These are phyloP conservation scores for Drechslerella stenobrocha DNA, from an alignment of 2,329 filamentous ascomycete genomes.

Conservation along the genomic window DNA sequence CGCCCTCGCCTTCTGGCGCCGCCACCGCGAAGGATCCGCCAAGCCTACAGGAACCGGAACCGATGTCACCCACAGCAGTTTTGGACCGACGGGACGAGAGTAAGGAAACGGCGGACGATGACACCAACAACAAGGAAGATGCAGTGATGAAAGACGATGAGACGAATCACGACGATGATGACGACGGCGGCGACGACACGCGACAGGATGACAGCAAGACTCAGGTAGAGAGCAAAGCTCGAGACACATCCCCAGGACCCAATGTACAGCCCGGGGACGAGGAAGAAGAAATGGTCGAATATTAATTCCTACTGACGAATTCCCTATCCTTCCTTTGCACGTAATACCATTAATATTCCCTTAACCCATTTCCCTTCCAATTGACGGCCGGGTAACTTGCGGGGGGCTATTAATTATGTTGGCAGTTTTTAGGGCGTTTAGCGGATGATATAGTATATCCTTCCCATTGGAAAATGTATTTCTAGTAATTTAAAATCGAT, in stretches of 20 bases:
- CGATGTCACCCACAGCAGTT: slow-evolving; percentile 12
- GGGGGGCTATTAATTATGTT: neutral
- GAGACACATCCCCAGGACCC: slow-evolving; percentile 17
- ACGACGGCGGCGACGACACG: slow-evolving; percentile 1
- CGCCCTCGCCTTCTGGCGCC: slow-evolving; percentile 15
- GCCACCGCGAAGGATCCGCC: slow-evolving; percentile 2
- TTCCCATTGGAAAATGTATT: slow-evolving; percentile 6
- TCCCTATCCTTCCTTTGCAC: neutral
- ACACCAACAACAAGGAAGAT: slow-evolving; percentile 15
- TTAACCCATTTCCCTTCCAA: neutral
- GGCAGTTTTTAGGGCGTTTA: slow-evolving; percentile 6
- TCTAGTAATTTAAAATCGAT: slow-evolving; percentile 3
- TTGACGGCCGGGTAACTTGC: neutral
- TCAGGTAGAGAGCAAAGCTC: neutral
- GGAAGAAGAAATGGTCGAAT: slow-evolving; percentile 48
- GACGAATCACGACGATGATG: neutral
- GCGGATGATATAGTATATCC: slow-evolving; percentile 2
- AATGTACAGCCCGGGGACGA: slow-evolving; percentile 24
- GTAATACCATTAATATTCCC: slow-evolving; percentile 3
- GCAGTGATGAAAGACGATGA: slow-evolving; percentile 28
- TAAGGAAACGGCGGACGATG: neutral
- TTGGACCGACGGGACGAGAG: slow-evolving; percentile 7
- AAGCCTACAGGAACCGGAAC: slow-evolving; percentile 7
- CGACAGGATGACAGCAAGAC: neutral
- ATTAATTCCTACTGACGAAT: slow-evolving; percentile 29